Base-by-base conservation (phyloP, 176 grass and related monocot genomes). In the Puya raimondii region DNA sequence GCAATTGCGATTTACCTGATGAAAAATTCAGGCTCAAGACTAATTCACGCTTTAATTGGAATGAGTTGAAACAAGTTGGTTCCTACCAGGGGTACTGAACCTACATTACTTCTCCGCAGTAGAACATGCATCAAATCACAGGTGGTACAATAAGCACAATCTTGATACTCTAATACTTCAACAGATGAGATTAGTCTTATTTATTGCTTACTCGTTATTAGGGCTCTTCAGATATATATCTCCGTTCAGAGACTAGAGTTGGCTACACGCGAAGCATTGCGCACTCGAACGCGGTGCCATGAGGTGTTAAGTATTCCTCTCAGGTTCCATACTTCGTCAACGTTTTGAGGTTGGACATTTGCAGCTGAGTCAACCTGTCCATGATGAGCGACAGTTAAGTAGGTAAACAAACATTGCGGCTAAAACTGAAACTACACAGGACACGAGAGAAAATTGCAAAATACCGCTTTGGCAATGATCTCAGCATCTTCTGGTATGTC, bases 301-400 rank as follows among this genome's bases (percentile, higher is more conserved):
- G 91, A 88, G 64, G 79, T 96, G 63, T 96, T 96, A n/a, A 96
- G 85, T 76, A 96, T 88, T 74, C 87, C 91, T 83, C 91, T 96
- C 70, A 96, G 80, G 59, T 96, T 96, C 91, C 91, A 96, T 81
- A 96, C 76, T 52, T 73, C 67, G 58, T 85, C 78, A 15, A 96
- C 87, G 1, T 91, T 91, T 72, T 96, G 87, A 0, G 91, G 91
- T 50, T 96, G 91, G 49, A 91, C 71, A 48, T 91, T 91, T 47
- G 87, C 87, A 16, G 87, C 77, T 18, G 87, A 88, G 64, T 96
- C 91, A 73, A 88, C 91, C 87, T 96, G 72, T 73, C 26, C 27
- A 53, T 49, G 22, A 5, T 59, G 54, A 16, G 16, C 0, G 10
- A 59, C 15, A 20, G 20, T 59, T 21, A 18, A 21, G 20, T 10